Base-by-base conservation (phyloP, 2,329 filamentous ascomycete species). In the Waltergamsia citrina region DNA sequence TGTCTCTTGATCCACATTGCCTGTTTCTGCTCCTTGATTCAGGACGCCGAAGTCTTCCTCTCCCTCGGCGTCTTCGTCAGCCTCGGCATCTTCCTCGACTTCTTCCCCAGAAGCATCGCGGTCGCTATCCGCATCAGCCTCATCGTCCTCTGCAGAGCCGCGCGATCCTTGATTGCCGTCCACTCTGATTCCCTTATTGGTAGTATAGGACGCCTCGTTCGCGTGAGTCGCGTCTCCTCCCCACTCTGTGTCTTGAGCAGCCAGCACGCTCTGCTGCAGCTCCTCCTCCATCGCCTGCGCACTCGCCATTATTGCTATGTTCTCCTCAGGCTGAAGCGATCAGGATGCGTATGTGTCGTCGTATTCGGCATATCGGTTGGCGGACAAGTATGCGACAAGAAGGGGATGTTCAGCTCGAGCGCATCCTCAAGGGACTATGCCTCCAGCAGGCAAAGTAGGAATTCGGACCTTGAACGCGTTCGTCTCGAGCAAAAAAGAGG, bases 251-350 rank as follows among this genome's bases (percentile, higher is more conserved):
- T 64, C 65, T 37, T 70, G 67, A 6, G 68, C 70, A 36, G 66
- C 57, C 43, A 69, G 56, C 28, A 64, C 65, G 49, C 69, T 73
- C 45, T 71, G 67, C 46, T 74, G 71, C 37, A 73, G 59, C 50
- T 74, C 67, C 38, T 76, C 70, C 49, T 74, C 65, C 56, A 71
- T 73, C 32, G 65, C 57, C 46, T 71, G 69, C 36, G 65, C 61
- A 45, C 63, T 71, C 34, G 63, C 53, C 66, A 72, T 72, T 30
- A 43, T 55, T 44, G 45, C 44, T 42, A 41, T 42, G 45, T 43
- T 45, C 43, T 47, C 42, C 40, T 38, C 38, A 41, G 40, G 42
- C 42, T 37, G 38, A 35, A 32, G 21, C 22, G n/a, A n/a, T n/a
- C n/a, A n/a, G n/a, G n/a, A n/a, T n/a, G n/a, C 14, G 20, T 20